Percentiles rank a stretch among this genome's conserved stretches.
Evolutionary conservation across 2,329 filamentous ascomycete genomes (phyloP).

Genomic region (Fusarium paranaense): DNA sequence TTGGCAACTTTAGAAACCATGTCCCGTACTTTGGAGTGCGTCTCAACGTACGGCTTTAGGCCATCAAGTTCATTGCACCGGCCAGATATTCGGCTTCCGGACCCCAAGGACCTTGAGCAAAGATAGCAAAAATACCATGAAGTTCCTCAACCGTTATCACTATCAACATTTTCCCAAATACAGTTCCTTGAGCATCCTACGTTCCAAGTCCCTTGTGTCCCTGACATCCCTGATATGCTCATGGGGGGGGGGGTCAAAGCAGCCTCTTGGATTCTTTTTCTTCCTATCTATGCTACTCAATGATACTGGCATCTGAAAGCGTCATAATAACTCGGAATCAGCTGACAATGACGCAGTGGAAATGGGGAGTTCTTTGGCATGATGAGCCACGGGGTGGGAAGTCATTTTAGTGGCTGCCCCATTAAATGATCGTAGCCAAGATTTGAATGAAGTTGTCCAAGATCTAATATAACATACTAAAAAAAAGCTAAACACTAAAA

Average conservation of each 20-base stretch:
- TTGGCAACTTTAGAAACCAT: neutral
- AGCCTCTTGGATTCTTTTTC: neutral
- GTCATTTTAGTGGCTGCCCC: neutral
- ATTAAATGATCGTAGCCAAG: neutral
- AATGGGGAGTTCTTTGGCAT: neutral
- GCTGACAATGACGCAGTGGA: neutral
- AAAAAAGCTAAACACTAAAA: neutral
- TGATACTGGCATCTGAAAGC: neutral
- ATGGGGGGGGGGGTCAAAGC: neutral
- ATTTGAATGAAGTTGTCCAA: neutral
- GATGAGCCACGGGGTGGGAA: neutral
- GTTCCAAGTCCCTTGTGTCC: neutral
- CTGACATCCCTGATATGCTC: neutral
- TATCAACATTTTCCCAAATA: neutral
- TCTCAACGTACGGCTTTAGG: neutral
- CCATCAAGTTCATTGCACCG: neutral
- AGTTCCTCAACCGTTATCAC: neutral
- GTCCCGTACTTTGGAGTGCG: neutral
- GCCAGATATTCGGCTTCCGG: neutral
- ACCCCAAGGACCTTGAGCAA: neutral
- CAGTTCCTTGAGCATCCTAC: neutral
- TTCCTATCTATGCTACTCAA: neutral
- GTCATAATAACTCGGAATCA: neutral
- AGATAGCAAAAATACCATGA: neutral
- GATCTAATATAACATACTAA: neutral